phyloP scores from a whole-genome alignment of 148 eudicot genomes.

The Selenicereus undatus region DNA sequence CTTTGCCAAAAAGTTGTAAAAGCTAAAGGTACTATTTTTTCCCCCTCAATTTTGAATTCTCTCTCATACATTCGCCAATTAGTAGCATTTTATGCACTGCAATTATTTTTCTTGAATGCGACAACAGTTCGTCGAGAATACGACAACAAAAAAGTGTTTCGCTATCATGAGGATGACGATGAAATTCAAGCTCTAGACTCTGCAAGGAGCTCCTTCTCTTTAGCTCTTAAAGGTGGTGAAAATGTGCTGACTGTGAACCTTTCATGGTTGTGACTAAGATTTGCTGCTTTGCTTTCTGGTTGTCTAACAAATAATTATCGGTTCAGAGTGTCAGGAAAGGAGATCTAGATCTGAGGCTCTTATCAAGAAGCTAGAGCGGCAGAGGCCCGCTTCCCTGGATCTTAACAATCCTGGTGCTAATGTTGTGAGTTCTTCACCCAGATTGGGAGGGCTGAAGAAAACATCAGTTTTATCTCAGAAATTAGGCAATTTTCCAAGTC shows the following conservation, averaged over 20 bases:
- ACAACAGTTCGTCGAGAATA: slow-evolving; percentile 41
- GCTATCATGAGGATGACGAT: slow-evolving; percentile 26
- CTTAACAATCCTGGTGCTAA: slow-evolving; percentile 43
- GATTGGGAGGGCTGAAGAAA: slow-evolving; percentile 57
- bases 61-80: not conserved
- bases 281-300: not conserved
- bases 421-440: slow-evolving; percentile 56
- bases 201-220: slow-evolving; percentile 70
- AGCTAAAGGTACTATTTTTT: slow-evolving; percentile 50
- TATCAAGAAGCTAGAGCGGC: slow-evolving; percentile 42
- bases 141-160: slow-evolving; percentile 34
- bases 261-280: not conserved
- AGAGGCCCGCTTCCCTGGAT: slow-evolving; percentile 75
- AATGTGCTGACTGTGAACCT: not conserved
- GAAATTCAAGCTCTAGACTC: slow-evolving; percentile 47
- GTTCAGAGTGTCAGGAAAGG: slow-evolving; percentile 69
- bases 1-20: slow-evolving; percentile 49
- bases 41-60: not conserved
- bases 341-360: slow-evolving; percentile 62
- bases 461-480: slow-evolving; percentile 25
- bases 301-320: slow-evolving; percentile 10
- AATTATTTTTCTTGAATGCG: slow-evolving; percentile 12
- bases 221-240: slow-evolving; percentile 67
- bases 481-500: slow-evolving; percentile 66
- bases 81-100: slow-evolving; percentile 6